These are phyloP conservation scores for Guillardia theta DNA, from an alignment of 78 protist species.

Conservation along the genomic window DNA sequence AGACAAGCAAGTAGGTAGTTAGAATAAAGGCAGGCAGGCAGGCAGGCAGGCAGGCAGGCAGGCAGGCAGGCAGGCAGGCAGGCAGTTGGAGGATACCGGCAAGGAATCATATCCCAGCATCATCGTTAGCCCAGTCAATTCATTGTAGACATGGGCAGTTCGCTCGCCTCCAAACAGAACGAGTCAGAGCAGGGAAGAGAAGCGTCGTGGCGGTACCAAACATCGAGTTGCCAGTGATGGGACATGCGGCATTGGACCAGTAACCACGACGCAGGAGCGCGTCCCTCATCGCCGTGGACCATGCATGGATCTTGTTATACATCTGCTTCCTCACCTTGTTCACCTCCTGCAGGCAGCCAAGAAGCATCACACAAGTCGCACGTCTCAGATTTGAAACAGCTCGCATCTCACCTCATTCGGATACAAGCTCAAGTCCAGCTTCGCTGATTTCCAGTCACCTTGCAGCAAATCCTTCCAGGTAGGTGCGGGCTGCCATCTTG, in stretches of 20 bases:
- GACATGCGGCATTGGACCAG: not conserved
- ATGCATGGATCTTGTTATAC: not conserved
- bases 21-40: too few species aligned
- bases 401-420: slow-evolving; percentile 9
- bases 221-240: slow-evolving; percentile 2
- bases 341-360: not conserved
- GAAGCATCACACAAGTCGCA: not conserved
- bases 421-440: not conserved
- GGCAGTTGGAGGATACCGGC: not conserved
- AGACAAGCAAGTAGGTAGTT: too few species aligned
- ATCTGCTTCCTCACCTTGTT: not conserved
- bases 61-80: not conserved
- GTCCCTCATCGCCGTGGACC: not conserved
- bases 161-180: not conserved
- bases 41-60: not conserved
- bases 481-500: not conserved
- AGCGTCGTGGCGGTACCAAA: not conserved
- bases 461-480: not conserved
- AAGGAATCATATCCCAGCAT: not conserved
- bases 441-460: not conserved
- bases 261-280: not conserved
- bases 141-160: not conserved
- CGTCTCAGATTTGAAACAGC: not conserved
- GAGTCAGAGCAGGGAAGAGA: not conserved
- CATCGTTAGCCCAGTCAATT: not conserved